Conservation (phyloP, 2,329 filamentous ascomycete species). For the Claviceps humidiphila region DNA sequence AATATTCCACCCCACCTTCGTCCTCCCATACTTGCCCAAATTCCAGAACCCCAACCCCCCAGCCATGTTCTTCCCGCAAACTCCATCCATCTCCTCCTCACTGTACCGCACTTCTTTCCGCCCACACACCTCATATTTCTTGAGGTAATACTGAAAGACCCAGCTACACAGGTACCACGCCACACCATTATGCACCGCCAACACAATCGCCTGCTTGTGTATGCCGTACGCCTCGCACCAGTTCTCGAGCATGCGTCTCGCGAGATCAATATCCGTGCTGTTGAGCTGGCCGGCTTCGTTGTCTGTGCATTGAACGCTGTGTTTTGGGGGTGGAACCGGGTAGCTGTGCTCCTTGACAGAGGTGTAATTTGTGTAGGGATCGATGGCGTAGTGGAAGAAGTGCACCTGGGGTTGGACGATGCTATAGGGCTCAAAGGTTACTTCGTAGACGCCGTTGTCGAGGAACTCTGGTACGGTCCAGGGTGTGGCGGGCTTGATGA, state of each 20-base stretch:
- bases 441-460: neutral
- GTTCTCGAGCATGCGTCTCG: conserved; percentile 4
- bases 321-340: neutral
- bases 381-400: neutral
- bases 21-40: neutral
- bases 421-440: neutral
- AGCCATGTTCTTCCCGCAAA: neutral
- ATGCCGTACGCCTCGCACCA: conserved; percentile 5
- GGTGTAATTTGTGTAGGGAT: neutral
- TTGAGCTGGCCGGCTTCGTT: neutral
- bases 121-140: neutral
- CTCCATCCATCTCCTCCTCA: neutral
- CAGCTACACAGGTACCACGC: conserved; percentile 6
- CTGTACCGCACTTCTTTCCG: neutral
- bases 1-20: neutral
- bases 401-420: neutral
- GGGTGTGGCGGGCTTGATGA: neutral
- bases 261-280: neutral
- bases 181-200: conserved; percentile 1
- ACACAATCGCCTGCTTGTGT: neutral
- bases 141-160: neutral
- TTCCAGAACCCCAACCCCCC: neutral
- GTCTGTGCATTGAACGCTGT: neutral
- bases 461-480: neutral
- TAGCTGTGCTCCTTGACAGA: neutral